A percentile compares a stretch with the other conserved stretches of the same genome.
Evolutionary conservation across 202 grass and related monocot species (phyloP).

Genomic region (Panicum virgatum): DNA sequence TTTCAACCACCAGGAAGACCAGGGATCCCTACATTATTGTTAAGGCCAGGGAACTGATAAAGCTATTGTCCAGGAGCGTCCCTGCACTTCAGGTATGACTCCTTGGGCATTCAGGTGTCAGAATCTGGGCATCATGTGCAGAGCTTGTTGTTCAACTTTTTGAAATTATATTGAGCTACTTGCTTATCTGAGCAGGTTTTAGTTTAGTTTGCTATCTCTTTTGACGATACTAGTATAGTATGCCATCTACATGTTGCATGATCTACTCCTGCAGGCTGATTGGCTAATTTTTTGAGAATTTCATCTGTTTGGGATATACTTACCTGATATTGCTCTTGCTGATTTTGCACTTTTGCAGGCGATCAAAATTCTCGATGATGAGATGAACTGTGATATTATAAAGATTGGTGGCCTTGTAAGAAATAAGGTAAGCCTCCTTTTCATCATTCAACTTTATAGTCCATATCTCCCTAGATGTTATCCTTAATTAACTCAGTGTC

Average conservation of each 20-base stretch:
- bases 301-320: neutral
- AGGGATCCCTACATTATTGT: constrained; percentile 84
- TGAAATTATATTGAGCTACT: neutral
- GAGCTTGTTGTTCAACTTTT: neutral
- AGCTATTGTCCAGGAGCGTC: constrained; percentile 86
- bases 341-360: constrained; percentile 63
- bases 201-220: neutral
- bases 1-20: constrained; percentile 87
- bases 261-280: neutral
- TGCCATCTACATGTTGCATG: neutral
- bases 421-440: constrained; percentile 69
- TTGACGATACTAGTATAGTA: neutral
- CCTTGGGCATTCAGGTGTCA: neutral
- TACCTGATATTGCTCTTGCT: constrained; percentile 6
- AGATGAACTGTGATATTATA: constrained; percentile 92
- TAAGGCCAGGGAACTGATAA: constrained; percentile 94
- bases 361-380: constrained; percentile 94
- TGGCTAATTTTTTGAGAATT: neutral
- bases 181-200: neutral
- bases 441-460: constrained; percentile 22
- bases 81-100: constrained; percentile 77
- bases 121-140: neutral
- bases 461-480: neutral
- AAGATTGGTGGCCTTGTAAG: constrained; percentile 83
- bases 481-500: constrained; percentile 13